A percentile compares a stretch with the other conserved stretches of the same genome.
Conservation (phyloP, 768 basidiomycete species). For the Auricularia cornea region DNA sequence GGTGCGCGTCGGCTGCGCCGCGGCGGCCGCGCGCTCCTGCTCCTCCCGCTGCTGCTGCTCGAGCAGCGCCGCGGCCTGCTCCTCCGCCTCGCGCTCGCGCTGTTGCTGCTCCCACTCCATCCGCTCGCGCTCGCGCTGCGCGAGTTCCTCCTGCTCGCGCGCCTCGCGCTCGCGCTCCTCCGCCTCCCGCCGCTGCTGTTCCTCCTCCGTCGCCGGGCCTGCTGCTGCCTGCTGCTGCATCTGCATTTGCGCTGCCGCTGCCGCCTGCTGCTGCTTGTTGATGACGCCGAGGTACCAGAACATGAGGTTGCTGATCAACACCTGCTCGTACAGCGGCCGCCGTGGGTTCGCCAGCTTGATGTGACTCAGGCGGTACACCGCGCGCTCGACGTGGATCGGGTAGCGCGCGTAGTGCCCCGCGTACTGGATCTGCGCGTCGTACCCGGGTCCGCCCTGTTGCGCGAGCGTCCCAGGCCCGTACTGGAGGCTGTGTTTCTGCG, state of each 20-base stretch:
- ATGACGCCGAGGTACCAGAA: conserved; percentile 99
- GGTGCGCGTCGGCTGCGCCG: conserved; percentile 5
- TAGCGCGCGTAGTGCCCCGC: conserved; percentile 56
- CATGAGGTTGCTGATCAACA: conserved; percentile 87
- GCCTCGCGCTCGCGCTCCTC: conserved; percentile 26
- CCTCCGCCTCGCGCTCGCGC: conserved; percentile 41
- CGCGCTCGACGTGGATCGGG: conserved; percentile 97
- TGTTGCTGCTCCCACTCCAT: conserved; percentile 33
- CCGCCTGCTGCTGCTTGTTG: conserved; percentile 68
- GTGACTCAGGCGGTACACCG: conserved; percentile 93
- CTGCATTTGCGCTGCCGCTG: conserved; percentile 26
- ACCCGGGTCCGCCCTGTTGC: neutral
- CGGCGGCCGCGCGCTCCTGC: conserved; percentile 13
- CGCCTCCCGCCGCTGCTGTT: conserved; percentile 16
- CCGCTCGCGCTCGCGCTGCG: conserved; percentile 34
- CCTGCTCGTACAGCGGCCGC: conserved; percentile 94
- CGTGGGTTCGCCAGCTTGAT: conserved; percentile 98
- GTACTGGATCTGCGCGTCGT: neutral
- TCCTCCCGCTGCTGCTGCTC: conserved; percentile 26
- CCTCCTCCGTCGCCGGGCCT: conserved; percentile 7
- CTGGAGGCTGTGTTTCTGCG: neutral
- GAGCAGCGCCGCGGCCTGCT: conserved; percentile 16
- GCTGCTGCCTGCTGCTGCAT: conserved; percentile 9
- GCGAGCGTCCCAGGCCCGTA: neutral
- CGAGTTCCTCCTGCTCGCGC: conserved; percentile 29